These are phyloP conservation scores for Sextonia rubra DNA, from an alignment of 164 flowering plant genomes.

Conservation along the genomic window DNA sequence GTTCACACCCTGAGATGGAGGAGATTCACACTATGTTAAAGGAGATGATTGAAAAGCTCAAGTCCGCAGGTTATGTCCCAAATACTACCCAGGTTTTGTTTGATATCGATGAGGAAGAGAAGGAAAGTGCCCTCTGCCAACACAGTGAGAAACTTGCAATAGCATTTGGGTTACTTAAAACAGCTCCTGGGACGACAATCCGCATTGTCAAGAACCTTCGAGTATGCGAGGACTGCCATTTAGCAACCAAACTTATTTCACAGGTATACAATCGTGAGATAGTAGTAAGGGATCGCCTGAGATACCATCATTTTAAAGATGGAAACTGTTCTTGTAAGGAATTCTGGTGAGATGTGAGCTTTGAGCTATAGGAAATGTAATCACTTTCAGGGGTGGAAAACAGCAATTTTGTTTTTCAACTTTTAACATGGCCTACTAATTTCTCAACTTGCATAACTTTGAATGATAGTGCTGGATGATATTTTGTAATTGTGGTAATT, in stretches of 20 bases:
- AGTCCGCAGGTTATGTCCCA: slow-evolving; percentile 26
- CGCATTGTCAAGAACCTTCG: slow-evolving; percentile 38
- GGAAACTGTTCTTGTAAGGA: slow-evolving; percentile 37
- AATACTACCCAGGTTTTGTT: slow-evolving; percentile 32
- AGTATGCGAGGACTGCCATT: slow-evolving; percentile 38
- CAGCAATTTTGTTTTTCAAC: neutral
- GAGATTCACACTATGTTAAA: slow-evolving; percentile 27
- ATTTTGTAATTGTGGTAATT: too few relatives aligned
- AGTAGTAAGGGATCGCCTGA: slow-evolving; percentile 33
- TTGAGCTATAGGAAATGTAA: too few relatives aligned
- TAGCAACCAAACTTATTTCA: slow-evolving; percentile 35
- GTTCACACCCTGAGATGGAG: slow-evolving; percentile 29
- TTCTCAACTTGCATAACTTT: too few relatives aligned
- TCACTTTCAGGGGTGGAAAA: too few relatives aligned
- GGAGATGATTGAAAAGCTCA: slow-evolving; percentile 23
- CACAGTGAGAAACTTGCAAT: slow-evolving; percentile 41
- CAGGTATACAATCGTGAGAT: slow-evolving; percentile 30
- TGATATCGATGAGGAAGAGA: slow-evolving; percentile 41
- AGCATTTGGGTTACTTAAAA: slow-evolving; percentile 33
- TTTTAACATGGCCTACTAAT: neutral
- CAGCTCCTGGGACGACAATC: slow-evolving; percentile 26
- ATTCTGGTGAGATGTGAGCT: slow-evolving; percentile 22
- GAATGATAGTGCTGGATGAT: too few relatives aligned
- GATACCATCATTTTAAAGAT: slow-evolving; percentile 33
- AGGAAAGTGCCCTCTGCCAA: slow-evolving; percentile 30